Base-by-base conservation (phyloP, 257 asterid genomes). In the Solanum pimpinellifolium region DNA sequence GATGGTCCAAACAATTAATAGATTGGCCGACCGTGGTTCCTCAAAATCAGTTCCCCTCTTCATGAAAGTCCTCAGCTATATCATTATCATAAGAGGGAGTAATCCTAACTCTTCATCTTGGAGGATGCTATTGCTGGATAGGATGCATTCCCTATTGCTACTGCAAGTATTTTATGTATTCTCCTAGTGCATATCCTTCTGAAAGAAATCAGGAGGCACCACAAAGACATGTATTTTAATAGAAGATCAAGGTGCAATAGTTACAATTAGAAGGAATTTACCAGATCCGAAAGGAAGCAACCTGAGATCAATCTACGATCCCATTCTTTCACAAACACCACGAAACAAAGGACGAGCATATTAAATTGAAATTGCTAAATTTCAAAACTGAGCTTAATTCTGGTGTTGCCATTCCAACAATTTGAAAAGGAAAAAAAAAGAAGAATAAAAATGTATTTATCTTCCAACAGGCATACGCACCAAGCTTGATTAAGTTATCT, bases 21-120 rank as follows among this genome's bases (percentile, higher is more conserved):
- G 68, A 15, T 49, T 47, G 85, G 56, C 85, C 42, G 25, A 49
- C 85, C 27, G 69, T 80, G 44, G 49, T 80, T 47, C 42, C 85
- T 47, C 68, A 29, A 29, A 27, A 29, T 29, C 29, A 80, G 44
- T 10, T 80, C 85, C 56, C 59, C 85, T 80, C 68, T 47, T 47
- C 68, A 18, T 80, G 69, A 29, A 29, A 80, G 16, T 80, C 69
- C 25, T 80, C 68, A 31, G 29, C 69, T 29, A 80, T 29, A 47
- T 47, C 42, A 80, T 47, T 29, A 47, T 47, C 42, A 80, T 47
- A 80, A 80, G 85, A 80, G 85, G 39, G 18, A 80, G 29, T 80
- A 25, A 80, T 80, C 85, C 85, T 18, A 80, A 80, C 46, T 80
- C 85, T 80, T 80, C 85, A 80, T 80, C 85, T 49, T 80, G 84